Evolutionary conservation across 1,284 basidiomycete genomes (phyloP), one percentile per base, ranked within the genome.

Genomic region (Ceratobasidium sp.): DNA sequence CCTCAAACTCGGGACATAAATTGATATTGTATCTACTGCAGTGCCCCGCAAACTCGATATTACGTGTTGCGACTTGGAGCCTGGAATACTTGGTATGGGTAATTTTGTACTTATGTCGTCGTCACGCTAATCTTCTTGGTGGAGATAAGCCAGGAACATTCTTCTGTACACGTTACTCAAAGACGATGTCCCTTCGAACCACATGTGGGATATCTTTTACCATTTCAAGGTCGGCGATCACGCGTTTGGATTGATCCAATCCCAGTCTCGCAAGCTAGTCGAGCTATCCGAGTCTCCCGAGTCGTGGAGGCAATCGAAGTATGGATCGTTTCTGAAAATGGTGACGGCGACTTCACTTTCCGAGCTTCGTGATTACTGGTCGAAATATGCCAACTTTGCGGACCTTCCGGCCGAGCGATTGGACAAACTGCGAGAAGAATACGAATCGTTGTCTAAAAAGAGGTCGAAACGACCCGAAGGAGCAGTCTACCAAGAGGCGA

Each of bases 251-350:
- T 63, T 86, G n/a, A 83, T 92, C 26, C 69, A 86, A 1, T 81
- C 81, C 0, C 90, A 91, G 56, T 90, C 87, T 79, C 80, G 83
- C 7, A 88, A 86, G 77, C 86, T 92, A n/a, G 76, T 86, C 20
- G 80, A 84, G 0, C 64, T 85, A 18, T 86, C 88, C 0, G 73
- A 80, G 42, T 83, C 85, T 77, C 53, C 89, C 23, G 82, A 86
- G 18, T 81, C 83, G 0, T 91, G 91, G 91, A 83, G 84, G 10
- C 72, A 81, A 0, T 87, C 86, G 3, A 83, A 84, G 1, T 91
- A 90, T 77, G 85, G 86, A 0, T 61, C 77, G 13, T 85, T 86
- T 80, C 68, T 89, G 33, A 82, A 83, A n/a, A 81, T 88, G 15
- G 86, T 86, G 61, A 86, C 85, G 20, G 81, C 81, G 12, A 80